Conservation (phyloP, 176 grass and related monocot species). For the Hsuehochloa calcarea region DNA sequence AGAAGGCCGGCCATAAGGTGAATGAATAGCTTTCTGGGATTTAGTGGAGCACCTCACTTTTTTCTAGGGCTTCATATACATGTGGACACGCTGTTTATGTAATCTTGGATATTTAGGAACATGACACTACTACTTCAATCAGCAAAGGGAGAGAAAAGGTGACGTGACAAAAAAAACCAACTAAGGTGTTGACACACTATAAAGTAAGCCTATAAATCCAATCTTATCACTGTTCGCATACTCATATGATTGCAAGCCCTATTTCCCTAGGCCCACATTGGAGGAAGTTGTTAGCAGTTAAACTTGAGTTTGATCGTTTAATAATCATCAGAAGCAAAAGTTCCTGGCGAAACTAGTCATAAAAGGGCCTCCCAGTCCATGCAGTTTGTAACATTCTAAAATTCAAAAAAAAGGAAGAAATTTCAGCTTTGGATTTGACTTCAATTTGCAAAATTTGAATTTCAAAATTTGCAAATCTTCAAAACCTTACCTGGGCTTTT, state of each 20-base stretch:
- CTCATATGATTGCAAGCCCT: slow-evolving; percentile 53
- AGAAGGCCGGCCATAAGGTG: neutral
- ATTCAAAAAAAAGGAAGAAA: too few species aligned
- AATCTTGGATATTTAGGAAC: slow-evolving; percentile 59
- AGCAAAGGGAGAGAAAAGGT: slow-evolving; percentile 49
- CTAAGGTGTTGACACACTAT: slow-evolving; percentile 49
- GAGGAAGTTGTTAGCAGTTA: slow-evolving; percentile 48
- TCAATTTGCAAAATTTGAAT: too few species aligned
- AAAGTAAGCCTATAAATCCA: slow-evolving; percentile 50
- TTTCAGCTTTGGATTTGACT: too few species aligned
- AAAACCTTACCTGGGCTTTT: too few species aligned
- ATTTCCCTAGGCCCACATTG: slow-evolving; percentile 19
- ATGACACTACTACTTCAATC: slow-evolving; percentile 52
- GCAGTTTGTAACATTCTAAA: too few species aligned
- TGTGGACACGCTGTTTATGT: slow-evolving; percentile 42
- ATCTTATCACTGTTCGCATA: slow-evolving; percentile 42
- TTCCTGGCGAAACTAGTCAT: slow-evolving; percentile 21
- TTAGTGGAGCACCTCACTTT: slow-evolving; percentile 51
- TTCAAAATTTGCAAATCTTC: too few species aligned
- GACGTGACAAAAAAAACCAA: slow-evolving; percentile 42
- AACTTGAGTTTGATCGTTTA: slow-evolving; percentile 28
- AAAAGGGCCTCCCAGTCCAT: slow-evolving; percentile 16
- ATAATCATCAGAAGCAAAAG: slow-evolving; percentile 49
- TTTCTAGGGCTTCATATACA: slow-evolving; percentile 38
- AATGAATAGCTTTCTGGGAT: slow-evolving; percentile 27